Conservation (phyloP, 352 stramenopile genomes). For the Globisporangium spiculum region DNA sequence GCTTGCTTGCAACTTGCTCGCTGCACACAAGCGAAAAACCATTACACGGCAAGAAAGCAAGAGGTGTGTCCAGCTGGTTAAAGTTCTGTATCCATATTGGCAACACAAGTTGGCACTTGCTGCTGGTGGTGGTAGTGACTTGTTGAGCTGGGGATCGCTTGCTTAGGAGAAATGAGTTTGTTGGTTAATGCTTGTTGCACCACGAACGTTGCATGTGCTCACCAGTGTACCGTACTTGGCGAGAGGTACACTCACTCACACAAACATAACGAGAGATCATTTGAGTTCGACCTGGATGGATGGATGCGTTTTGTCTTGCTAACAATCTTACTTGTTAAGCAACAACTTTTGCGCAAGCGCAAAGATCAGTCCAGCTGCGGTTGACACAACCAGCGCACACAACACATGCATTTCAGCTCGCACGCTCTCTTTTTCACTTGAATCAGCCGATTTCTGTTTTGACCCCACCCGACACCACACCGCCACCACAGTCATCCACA, state of each 20-base stretch:
- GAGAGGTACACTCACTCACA: neutral
- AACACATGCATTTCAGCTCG: neutral
- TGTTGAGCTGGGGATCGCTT: neutral
- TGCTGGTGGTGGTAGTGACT: neutral
- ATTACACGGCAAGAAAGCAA: neutral
- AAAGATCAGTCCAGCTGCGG: neutral
- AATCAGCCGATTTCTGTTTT: neutral
- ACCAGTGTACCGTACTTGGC: neutral
- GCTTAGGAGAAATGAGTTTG: neutral
- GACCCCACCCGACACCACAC: neutral
- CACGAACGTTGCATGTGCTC: neutral
- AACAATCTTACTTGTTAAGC: neutral
- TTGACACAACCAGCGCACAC: neutral
- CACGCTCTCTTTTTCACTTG: neutral
- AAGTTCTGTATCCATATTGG: conserved; percentile 2
- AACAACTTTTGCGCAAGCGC: neutral
- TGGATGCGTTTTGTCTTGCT: neutral
- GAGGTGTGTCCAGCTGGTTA: neutral
- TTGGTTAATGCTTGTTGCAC: neutral
- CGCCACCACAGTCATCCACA: neutral
- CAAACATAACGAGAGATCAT: neutral
- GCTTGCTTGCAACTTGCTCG: neutral
- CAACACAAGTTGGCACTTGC: neutral
- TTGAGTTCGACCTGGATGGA: neutral
- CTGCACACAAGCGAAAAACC: neutral